These are phyloP conservation scores for Monascus ruber DNA, from an alignment of 2,329 filamentous ascomycete species.

Conservation along the genomic window DNA sequence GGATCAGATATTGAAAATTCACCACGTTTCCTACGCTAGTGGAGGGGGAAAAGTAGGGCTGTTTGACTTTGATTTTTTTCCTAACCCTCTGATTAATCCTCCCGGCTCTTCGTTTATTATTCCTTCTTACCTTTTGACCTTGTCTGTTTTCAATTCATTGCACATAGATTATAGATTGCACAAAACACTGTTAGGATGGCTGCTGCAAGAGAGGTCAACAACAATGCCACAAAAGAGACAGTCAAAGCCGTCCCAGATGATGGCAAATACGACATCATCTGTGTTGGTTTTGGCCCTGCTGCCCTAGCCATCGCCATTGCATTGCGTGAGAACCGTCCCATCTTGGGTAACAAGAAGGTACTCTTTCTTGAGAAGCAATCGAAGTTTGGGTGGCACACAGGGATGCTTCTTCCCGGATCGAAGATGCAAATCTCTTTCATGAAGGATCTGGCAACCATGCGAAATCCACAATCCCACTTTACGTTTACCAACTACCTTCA, in stretches of 20 bases:
- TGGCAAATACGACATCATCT: constrained; percentile 55
- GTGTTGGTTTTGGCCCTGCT: constrained; percentile 85
- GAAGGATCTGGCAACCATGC: constrained; percentile 84
- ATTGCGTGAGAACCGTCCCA: constrained; percentile 58
- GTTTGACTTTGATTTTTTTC: no score
- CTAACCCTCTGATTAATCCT: no score
- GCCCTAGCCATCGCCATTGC: constrained; percentile 83
- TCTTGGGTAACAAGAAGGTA: constrained; percentile 48
- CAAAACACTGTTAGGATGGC: no score
- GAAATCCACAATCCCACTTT: constrained; percentile 80
- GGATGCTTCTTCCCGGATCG: constrained; percentile 85
- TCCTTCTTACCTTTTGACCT: no score
- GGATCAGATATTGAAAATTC: no score
- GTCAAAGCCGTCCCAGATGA: background rate
- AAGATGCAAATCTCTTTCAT: constrained; percentile 98
- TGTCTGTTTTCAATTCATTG: no score
- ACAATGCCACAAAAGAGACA: background rate
- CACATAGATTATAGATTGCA: no score
- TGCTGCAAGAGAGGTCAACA: no score
- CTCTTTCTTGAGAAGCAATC: constrained; percentile 80
- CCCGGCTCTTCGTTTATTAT: no score
- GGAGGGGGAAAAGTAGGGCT: no score
- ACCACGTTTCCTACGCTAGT: no score
- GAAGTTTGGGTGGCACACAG: constrained; percentile 81
- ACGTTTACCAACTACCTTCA: constrained; percentile 95